A percentile compares a stretch with the other conserved stretches of the same genome.
Evolutionary conservation across 1,284 basidiomycete species (phyloP).

Genomic region (Polyporus tsugae): DNA sequence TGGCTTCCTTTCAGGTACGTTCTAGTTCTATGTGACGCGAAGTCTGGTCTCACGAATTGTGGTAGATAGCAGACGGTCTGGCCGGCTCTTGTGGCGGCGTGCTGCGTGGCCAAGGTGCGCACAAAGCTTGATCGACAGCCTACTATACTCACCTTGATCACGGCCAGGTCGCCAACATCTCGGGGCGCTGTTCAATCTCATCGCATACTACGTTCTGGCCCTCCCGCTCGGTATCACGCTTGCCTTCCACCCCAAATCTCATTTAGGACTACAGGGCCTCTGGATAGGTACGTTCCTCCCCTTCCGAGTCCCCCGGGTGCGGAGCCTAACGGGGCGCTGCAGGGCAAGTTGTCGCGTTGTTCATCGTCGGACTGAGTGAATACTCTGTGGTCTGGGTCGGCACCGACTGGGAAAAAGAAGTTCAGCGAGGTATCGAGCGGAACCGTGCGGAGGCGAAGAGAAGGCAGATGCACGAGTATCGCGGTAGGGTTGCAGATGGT

Average conservation of each 20-base stretch:
- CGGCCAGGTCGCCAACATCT: conserved; percentile 72
- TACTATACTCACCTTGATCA: neutral
- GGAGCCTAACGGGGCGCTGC: neutral
- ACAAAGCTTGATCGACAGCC: neutral
- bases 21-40: neutral
- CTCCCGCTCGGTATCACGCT: conserved; percentile 75
- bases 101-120: conserved; percentile 69
- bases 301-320: neutral
- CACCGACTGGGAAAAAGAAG: conserved; percentile 72
- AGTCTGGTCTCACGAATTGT: neutral
- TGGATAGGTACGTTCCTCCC: conserved; percentile 60
- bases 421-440: conserved; percentile 58
- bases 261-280: conserved; percentile 67
- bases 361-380: conserved; percentile 75
- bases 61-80: conserved; percentile 70
- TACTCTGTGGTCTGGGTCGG: conserved; percentile 70
- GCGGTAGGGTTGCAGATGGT: neutral
- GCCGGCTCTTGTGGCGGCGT: conserved; percentile 79
- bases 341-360: conserved; percentile 79
- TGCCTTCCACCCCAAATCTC: conserved; percentile 57
- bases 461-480: conserved; percentile 26
- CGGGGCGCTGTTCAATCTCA: conserved; percentile 75
- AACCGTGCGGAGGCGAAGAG: conserved; percentile 60
- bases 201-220: conserved; percentile 81
- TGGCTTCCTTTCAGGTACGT: conserved; percentile 79